Conservation (phyloP, 2,329 filamentous ascomycete genomes). For the Madurella mycetomatis region DNA sequence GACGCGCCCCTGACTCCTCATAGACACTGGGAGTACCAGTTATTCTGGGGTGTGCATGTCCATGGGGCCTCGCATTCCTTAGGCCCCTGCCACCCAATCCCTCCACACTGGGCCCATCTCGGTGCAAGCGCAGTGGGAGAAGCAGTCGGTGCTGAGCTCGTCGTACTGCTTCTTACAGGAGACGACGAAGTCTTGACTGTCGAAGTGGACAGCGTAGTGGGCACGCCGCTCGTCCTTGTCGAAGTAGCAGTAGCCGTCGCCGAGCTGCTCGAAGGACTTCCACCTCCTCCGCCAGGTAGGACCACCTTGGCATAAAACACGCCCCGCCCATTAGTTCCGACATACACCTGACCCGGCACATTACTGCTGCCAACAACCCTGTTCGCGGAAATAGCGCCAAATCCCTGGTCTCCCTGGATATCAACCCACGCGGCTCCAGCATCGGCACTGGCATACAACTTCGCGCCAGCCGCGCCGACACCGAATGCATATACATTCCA, state of each 20-base stretch:
- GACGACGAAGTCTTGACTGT: slow-evolving; percentile 1
- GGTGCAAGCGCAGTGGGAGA: slow-evolving; percentile 14
- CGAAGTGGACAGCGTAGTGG: slow-evolving; percentile 1
- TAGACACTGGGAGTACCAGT: slow-evolving; percentile 27
- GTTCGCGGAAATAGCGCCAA: slow-evolving; percentile 40
- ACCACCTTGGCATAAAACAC: slow-evolving; percentile 35
- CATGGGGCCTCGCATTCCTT: slow-evolving; percentile 21
- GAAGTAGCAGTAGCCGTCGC: neutral
- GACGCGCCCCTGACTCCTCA: slow-evolving; percentile 1
- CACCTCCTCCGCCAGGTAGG: slow-evolving; percentile 7
- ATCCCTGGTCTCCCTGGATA: slow-evolving; percentile 43
- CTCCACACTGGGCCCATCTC: slow-evolving; percentile 23
- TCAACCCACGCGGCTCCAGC: slow-evolving; percentile 42
- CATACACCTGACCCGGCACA: slow-evolving; percentile 42
- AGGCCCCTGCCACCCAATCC: slow-evolving; percentile 20
- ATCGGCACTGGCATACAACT: slow-evolving; percentile 43
- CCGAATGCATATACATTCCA: slow-evolving; percentile 49
- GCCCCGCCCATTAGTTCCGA: slow-evolving; percentile 48
- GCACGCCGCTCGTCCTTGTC: neutral
- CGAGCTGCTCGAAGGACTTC: neutral
- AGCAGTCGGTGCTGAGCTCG: slow-evolving; percentile 12
- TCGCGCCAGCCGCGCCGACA: slow-evolving; percentile 37
- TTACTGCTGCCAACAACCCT: slow-evolving; percentile 44
- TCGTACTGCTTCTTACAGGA: slow-evolving; percentile 16
- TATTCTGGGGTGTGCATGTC: slow-evolving; percentile 22